Base-by-base conservation (phyloP, 2,329 filamentous ascomycete species). In the Colletotrichum sp. region DNA sequence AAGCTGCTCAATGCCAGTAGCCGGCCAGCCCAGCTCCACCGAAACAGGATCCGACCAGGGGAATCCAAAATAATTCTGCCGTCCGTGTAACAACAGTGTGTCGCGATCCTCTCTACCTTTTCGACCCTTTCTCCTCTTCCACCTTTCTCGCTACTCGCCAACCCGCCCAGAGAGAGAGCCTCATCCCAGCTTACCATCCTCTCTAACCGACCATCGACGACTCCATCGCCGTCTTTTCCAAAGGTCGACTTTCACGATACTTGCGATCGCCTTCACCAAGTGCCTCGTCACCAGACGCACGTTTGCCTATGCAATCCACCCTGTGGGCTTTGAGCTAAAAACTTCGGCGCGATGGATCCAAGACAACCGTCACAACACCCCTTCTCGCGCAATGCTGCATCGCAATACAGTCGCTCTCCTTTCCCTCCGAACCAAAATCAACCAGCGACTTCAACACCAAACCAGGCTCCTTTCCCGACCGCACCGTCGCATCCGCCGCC, bases 341-440 rank as follows among this genome's bases (percentile, higher is more conserved):
- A 77, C 77, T 81, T 51, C 78, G 79, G 78, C 79, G 79, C 78
- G 75, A 83, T 85, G 84, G 78, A 77, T 76, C 76, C 77, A 73
- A 79, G 78, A 77, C 80, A 80, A 76, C 80, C 74, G 77, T 77
- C 78, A 73, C 81, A 82, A 78, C 80, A 80, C 76, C 80, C 80
- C 72, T 81, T 81, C 75, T 76, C 75, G 70, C 75, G 75, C 63
- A 76, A 76, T 38, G 55, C 80, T 73, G 79, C 77, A 68, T 78
- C 78, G 76, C 78, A 79, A 69, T 81, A 80, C 76, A 77, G 78
- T 76, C 79, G 76, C 75, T 80, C 80, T 77, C 80, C 80, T 67
- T 76, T 72, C 69, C 76, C 72, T 54, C 72, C 74, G 21, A 59
- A 59, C 24, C 55, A 69, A 33, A 67, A 64, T 36, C 59, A 71